These are phyloP conservation scores for Kurtzmaniella quercitrusa DNA, from an alignment of 1,139 yeast genomes.

Conservation along the genomic window DNA sequence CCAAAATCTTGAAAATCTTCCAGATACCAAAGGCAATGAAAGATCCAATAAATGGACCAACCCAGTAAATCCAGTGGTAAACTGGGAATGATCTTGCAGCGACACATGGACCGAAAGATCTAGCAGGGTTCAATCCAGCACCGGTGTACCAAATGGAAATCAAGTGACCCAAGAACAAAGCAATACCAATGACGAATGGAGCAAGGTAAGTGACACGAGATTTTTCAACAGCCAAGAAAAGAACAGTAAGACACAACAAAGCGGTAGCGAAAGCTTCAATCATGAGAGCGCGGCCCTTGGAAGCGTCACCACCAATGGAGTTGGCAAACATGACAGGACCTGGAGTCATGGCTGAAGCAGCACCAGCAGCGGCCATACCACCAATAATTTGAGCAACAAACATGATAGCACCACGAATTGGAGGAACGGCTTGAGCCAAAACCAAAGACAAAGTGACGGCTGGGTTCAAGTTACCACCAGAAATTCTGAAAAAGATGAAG, in stretches of 20 bases:
- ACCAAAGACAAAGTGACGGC: constrained; percentile 76
- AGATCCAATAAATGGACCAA: constrained; percentile 77
- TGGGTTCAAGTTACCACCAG: constrained; percentile 91
- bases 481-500: constrained; percentile 70
- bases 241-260: constrained; percentile 69
- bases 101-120: constrained; percentile 81
- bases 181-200: constrained; percentile 78
- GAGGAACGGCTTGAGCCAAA: constrained; percentile 69
- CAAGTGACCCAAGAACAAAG: constrained; percentile 80
- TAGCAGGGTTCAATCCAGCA: constrained; percentile 90
- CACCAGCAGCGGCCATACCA: constrained; percentile 93
- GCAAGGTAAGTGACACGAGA: constrained; percentile 74
- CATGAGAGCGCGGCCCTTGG: constrained; percentile 73
- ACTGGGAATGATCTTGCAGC: constrained; percentile 68
- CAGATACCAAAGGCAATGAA: constrained; percentile 63
- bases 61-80: constrained; percentile 85
- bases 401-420: constrained; percentile 66
- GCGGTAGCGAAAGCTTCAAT: constrained; percentile 81
- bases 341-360: constrained; percentile 84
- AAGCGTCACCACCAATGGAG: constrained; percentile 66
- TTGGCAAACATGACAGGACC: constrained; percentile 70
- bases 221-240: constrained; percentile 83
- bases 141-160: constrained; percentile 83
- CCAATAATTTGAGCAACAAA: constrained; percentile 69
- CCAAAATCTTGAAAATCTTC: constrained; percentile 59